Percentiles rank a stretch among this genome's conserved stretches.
Evolutionary conservation across 2,329 filamentous ascomycete species (phyloP).

Genomic region (Pseudogymnoascus sp.): DNA sequence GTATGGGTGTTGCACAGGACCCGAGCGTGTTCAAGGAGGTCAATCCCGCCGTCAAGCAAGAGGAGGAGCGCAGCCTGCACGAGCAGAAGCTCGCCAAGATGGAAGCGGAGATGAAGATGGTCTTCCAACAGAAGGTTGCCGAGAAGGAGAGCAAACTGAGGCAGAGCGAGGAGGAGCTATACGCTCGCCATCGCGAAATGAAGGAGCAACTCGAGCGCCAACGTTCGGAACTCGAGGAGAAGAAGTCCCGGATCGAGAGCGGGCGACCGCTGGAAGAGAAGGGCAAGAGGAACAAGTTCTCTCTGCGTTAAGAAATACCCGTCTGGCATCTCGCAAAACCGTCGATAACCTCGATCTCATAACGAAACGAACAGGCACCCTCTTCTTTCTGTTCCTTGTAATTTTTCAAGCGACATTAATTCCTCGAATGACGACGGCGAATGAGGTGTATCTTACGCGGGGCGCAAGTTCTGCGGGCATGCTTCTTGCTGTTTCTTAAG

Average conservation of each 20-base stretch:
- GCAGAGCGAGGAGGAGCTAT: conserved; percentile 98
- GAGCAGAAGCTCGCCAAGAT: conserved; percentile 99
- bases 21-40: conserved; percentile 99
- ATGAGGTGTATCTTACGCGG: not conserved
- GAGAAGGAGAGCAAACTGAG: conserved; percentile 99
- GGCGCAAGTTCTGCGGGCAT: conserved; percentile 7
- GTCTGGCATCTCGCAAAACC: not conserved
- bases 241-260: conserved; percentile 92
- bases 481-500: conserved; percentile 1
- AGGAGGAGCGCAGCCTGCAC: conserved; percentile 95
- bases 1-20: conserved; percentile 97
- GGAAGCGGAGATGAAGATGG: conserved; percentile 99
- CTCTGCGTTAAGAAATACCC: conserved; percentile 67
- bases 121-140: conserved; percentile 99
- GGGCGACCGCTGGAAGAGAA: conserved; percentile 95
- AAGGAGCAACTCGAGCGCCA: conserved; percentile 98
- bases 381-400: conserved; percentile 9
- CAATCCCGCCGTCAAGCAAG: conserved; percentile 99
- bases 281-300: conserved; percentile 98
- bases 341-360: conserved; percentile 5
- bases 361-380: conserved; percentile 5
- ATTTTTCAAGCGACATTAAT: conserved; percentile 9
- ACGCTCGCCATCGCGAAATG: conserved; percentile 97
- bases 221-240: conserved; percentile 91
- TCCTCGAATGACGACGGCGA: conserved; percentile 9